Evolutionary conservation across 441 rosid genomes (phyloP), one percentile per base, ranked within the genome.

Genomic region (Mallotus japonicus): DNA sequence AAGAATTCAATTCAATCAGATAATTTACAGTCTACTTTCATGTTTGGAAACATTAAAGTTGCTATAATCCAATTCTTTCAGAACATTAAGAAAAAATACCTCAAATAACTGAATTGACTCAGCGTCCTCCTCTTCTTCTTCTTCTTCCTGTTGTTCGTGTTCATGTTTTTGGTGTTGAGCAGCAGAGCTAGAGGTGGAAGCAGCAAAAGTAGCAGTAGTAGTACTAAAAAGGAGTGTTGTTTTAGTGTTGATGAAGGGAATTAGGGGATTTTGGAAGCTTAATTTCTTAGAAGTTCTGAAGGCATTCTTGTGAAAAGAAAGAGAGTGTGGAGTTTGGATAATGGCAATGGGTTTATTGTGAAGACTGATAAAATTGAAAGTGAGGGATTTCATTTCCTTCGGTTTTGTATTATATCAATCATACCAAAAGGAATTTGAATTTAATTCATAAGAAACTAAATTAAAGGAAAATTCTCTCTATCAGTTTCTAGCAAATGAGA

Each of bases 91-190:
- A 63, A 62, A 51, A 32, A 15, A 69, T 16, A 87, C 94, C 90
- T 89, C 90, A 76, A 89, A 89, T 9, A 91, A 68, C 76, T 68
- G 84, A 74, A 81, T 75, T 12, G 95, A 82, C 72, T 83, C 88
- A 17, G 79, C 76, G 73, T 89, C 86, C 81, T 87, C 92, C 49
- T 81, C 90, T 13, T 67, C 75, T 71, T 87, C 32, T 55, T 19
- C 6, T 15, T 61, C 11, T 0, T 62, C 13, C 46, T 19, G 11
- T 15, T 61, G 15, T 0, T 62, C 49, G 1, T 44, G 49, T 44
- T 44, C 11, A 8, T 44, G 49, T 8, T 44, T 37, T 37, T 37
- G 40, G 40, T 37, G 50, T 47, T 44, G 19, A 1, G 40, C 0
- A 65, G 37, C 65, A 6, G 77, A 77, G 73, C 65, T 74, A 73